These are phyloP conservation scores for Xylaria sp. DNA, from an alignment of 2,329 filamentous ascomycete genomes.

Conservation along the genomic window DNA sequence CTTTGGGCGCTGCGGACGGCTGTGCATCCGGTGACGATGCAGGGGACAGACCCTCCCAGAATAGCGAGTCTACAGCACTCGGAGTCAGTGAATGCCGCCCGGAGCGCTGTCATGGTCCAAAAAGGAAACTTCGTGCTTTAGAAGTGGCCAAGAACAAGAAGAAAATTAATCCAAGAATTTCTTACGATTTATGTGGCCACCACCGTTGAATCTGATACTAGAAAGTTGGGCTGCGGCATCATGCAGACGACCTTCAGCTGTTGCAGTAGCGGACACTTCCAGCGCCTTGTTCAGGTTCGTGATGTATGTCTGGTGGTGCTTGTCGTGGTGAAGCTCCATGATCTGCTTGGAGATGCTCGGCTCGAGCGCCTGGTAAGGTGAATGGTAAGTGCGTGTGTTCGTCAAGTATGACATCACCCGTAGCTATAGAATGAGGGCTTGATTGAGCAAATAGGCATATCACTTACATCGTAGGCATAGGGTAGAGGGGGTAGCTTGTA, in stretches of 20 bases:
- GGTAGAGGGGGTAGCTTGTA: conserved; percentile 73
- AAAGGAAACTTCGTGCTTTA: too few relatives aligned
- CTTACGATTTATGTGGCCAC: conserved; percentile 84
- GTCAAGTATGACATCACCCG: background rate
- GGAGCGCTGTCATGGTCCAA: too few relatives aligned
- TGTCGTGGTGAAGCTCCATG: conserved; percentile 83
- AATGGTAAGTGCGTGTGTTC: conserved; percentile 9
- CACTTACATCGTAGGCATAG: conserved; percentile 75
- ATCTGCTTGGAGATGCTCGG: conserved; percentile 80
- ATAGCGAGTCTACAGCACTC: conserved; percentile 69
- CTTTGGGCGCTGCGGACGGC: conserved; percentile 63
- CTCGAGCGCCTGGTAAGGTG: conserved; percentile 68
- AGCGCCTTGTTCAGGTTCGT: conserved; percentile 77
- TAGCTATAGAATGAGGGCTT: background rate
- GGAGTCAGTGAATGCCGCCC: too few relatives aligned
- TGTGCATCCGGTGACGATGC: conserved; percentile 67
- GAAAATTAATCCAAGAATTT: too few relatives aligned
- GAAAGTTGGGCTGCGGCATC: conserved; percentile 73
- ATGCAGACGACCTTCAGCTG: conserved; percentile 62
- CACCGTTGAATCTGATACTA: conserved; percentile 86
- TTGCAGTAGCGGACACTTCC: conserved; percentile 66
- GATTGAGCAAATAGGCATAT: background rate
- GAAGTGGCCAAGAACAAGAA: too few relatives aligned
- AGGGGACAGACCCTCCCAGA: conserved; percentile 86
- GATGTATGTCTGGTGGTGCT: conserved; percentile 83